Evolutionary conservation across 1,139 yeast genomes (phyloP).

Genomic region (Kluyveromyces sp.): DNA sequence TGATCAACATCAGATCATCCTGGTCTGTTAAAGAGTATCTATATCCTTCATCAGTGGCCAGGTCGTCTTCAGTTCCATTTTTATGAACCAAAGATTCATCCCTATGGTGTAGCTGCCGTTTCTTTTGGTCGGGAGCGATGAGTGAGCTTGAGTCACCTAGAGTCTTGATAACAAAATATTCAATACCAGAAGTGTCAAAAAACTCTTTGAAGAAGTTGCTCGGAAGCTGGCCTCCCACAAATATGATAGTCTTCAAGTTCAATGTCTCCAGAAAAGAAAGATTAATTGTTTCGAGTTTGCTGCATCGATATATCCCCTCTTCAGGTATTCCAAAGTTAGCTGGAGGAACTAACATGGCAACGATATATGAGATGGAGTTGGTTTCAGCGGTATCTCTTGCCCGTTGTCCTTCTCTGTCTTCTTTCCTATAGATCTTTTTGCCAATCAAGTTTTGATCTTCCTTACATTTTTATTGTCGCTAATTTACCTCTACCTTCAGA

Average conservation of each 20-base stretch:
- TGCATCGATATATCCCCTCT: slow-evolving; percentile 49
- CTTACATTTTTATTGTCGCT: neutral
- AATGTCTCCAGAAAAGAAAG: slow-evolving; percentile 62
- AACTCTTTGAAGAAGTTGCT: slow-evolving; percentile 38
- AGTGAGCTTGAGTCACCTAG: slow-evolving; percentile 14
- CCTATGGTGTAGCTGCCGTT: neutral
- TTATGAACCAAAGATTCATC: neutral
- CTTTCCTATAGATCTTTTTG: neutral
- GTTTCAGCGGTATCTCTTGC: neutral
- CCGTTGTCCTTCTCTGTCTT: neutral
- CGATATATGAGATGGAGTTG: neutral
- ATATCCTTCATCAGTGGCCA: neutral
- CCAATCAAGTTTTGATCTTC: neutral
- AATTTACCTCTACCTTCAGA: neutral
- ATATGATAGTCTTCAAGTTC: slow-evolving; percentile 46
- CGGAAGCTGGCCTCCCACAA: slow-evolving; percentile 68
- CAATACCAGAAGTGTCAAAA: slow-evolving; percentile 26
- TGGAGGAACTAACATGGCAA: slow-evolving; percentile 66
- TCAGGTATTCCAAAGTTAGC: slow-evolving; percentile 74
- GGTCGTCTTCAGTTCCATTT: too few relatives aligned
- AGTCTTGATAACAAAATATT: slow-evolving; percentile 25
- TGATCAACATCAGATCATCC: slow-evolving; percentile 69
- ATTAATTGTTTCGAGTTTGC: slow-evolving; percentile 29
- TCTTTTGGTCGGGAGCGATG: slow-evolving; percentile 3
- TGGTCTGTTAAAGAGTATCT: slow-evolving; percentile 26